A percentile compares a stretch with the other conserved stretches of the same genome.
Evolutionary conservation across 1,284 basidiomycete genomes (phyloP).

Genomic region (Mycena sp.): DNA sequence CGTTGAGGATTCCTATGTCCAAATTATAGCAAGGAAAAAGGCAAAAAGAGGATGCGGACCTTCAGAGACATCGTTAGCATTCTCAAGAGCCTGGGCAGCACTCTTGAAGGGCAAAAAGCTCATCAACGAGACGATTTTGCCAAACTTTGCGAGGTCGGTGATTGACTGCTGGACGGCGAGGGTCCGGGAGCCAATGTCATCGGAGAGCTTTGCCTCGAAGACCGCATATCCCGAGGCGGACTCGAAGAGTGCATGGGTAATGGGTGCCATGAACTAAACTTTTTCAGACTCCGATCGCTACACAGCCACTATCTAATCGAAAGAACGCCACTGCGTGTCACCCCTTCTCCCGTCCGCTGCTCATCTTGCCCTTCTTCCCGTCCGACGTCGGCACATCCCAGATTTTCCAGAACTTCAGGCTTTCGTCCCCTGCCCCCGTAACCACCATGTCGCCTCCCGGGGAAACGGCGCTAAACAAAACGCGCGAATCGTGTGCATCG

Average conservation of each 20-base stretch:
- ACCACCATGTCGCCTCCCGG: conserved; percentile 91
- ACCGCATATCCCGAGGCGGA: conserved; percentile 95
- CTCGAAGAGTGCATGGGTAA: conserved; percentile 94
- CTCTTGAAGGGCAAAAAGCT: conserved; percentile 97
- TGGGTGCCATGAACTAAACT: conserved; percentile 13
- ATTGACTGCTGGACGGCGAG: conserved; percentile 88
- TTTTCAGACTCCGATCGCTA: neutral
- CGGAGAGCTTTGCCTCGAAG: conserved; percentile 90
- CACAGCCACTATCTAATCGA: conserved; percentile 7
- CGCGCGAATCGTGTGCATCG: conserved; percentile 91
- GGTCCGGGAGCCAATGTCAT: conserved; percentile 90
- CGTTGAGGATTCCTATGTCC: conserved; percentile 81
- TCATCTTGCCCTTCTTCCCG: conserved; percentile 62
- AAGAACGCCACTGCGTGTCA: conserved; percentile 24
- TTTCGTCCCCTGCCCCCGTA: conserved; percentile 93
- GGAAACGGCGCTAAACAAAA: conserved; percentile 86
- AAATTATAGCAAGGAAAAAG: conserved; percentile 10
- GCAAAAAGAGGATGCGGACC: too few relatives aligned
- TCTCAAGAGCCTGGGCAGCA: conserved; percentile 96
- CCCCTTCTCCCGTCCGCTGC: conserved; percentile 44
- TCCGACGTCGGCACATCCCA: conserved; percentile 63
- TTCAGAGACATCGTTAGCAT: conserved; percentile 97
- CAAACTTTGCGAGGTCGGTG: conserved; percentile 89
- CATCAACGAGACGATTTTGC: conserved; percentile 92
- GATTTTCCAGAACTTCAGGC: conserved; percentile 91